Percentiles rank a stretch among this genome's conserved stretches.
Evolutionary conservation across 2,329 filamentous ascomycete species (phyloP).

Genomic region (Diplocarpon mali): DNA sequence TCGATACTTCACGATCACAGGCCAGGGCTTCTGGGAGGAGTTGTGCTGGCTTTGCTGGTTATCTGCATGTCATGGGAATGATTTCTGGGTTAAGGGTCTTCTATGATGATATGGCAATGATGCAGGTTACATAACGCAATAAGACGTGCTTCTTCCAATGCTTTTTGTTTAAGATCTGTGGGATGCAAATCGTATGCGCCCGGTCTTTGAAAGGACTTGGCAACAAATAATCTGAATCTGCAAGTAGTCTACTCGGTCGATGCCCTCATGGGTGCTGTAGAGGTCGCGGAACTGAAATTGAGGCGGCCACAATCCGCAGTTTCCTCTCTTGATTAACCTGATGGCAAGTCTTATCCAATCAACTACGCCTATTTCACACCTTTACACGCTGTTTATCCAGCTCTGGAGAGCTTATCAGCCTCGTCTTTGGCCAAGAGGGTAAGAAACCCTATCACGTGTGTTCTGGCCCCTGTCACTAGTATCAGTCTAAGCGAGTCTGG

Average conservation of each 20-base stretch:
- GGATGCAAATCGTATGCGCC: no score
- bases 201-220: no score
- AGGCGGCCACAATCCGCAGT: no score
- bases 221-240: no score
- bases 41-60: constrained; percentile 23
- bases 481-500: constrained; percentile 3
- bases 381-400: no score
- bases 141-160: constrained; percentile 25
- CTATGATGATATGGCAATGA: constrained; percentile 17
- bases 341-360: no score
- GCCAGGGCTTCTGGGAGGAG: constrained; percentile 21
- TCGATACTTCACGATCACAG: constrained; percentile 17
- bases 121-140: constrained; percentile 24
- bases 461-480: not conserved
- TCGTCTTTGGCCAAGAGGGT: not conserved
- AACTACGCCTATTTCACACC: no score
- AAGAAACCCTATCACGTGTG: not conserved
- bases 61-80: constrained; percentile 22
- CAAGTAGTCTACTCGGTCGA: no score
- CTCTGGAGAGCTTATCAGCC: not conserved
- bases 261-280: no score
- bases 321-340: no score
- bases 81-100: constrained; percentile 13
- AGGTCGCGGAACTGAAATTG: no score
- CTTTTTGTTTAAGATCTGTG: not conserved